Conservation (phyloP, 345 rosid species). For the Gossypium ekmanianum region DNA sequence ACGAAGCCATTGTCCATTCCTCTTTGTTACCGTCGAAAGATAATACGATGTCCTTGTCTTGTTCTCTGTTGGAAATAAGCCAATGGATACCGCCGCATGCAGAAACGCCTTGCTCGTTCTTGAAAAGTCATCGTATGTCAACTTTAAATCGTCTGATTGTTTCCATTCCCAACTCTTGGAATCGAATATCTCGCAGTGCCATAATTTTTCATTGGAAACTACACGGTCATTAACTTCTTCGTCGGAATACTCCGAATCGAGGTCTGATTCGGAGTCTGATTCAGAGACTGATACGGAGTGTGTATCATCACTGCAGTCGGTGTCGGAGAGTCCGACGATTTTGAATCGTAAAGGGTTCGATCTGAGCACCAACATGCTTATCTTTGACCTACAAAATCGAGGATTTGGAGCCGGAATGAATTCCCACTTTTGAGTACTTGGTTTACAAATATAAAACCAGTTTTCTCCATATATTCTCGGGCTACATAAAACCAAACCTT, state of each 20-base stretch:
- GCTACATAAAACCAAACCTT: slow-evolving; percentile 14
- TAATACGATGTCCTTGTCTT: not conserved
- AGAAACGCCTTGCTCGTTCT: not conserved
- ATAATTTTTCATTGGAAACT: not conserved
- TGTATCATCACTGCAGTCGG: not conserved
- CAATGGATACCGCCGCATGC: not conserved
- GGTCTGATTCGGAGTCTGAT: no score
- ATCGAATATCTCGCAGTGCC: slow-evolving; percentile 7
- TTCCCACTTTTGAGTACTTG: slow-evolving; percentile 23
- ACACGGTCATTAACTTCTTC: not conserved
- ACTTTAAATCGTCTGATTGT: not conserved
- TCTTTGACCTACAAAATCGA: not conserved
- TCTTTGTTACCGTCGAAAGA: not conserved
- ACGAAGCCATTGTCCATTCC: not conserved
- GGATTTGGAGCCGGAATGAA: not conserved
- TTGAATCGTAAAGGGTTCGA: slow-evolving; percentile 24
- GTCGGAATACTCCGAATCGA: slow-evolving; percentile 2
- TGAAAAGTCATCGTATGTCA: not conserved
- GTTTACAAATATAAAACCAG: slow-evolving; percentile 30
- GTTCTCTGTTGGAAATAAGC: not conserved
- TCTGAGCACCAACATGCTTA: slow-evolving; percentile 15
- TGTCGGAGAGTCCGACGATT: not conserved
- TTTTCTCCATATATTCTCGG: not conserved
- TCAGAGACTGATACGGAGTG: no score
- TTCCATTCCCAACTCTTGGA: slow-evolving; percentile 15